Conservation (phyloP, 805 yeast genomes). For the Schwanniomyces pseudopolymorphus region DNA sequence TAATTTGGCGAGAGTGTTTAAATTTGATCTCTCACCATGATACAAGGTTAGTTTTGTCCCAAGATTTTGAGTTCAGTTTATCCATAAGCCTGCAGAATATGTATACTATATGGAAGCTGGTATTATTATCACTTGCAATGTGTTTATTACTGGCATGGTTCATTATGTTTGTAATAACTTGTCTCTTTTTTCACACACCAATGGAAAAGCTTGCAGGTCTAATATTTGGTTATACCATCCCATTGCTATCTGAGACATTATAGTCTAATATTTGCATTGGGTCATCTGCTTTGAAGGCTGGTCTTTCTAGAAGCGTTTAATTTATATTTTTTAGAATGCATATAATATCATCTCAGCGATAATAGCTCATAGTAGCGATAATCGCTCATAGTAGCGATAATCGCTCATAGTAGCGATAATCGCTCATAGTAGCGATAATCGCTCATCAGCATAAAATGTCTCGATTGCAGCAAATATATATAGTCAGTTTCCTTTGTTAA, state of each 20-base stretch:
- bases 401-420: not conserved
- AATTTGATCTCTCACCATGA: not conserved
- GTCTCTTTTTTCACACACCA: conserved; percentile 50
- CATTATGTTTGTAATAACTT: conserved; percentile 41
- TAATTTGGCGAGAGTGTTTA: conserved; percentile 18
- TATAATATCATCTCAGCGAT: not conserved
- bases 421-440: not conserved
- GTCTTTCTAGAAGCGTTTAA: not conserved
- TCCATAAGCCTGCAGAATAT: not conserved
- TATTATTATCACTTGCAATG: conserved; percentile 4
- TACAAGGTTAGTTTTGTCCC: not conserved
- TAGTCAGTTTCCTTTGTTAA: not conserved
- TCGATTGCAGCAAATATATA: not conserved
- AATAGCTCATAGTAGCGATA: not conserved
- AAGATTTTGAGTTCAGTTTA: not conserved
- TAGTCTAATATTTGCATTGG: not conserved
- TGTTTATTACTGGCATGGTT: conserved; percentile 33
- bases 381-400: not conserved
- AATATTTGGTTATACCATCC: conserved; percentile 33
- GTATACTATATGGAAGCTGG: not conserved
- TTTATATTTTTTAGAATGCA: not conserved
- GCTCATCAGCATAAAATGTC: not conserved
- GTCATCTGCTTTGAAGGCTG: not conserved
- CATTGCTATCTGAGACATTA: conserved; percentile 11
- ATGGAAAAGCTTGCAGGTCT: conserved; percentile 47